phyloP scores from a whole-genome alignment of 257 asterid species.

The Salvia miltiorrhiza region DNA sequence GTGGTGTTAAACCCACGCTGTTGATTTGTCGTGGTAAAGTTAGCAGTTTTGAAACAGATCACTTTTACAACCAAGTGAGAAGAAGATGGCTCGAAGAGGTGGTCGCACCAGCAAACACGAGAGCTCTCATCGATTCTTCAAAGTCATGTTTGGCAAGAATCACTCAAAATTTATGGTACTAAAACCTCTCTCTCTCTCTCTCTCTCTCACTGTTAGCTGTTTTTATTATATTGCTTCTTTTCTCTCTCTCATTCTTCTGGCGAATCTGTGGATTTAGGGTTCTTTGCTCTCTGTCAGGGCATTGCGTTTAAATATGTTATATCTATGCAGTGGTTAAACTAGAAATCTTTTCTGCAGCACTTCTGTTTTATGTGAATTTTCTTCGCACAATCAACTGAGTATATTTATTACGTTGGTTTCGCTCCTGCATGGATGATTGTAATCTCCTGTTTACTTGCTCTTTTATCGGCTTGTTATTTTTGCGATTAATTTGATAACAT shows the following conservation, averaged over 20 bases:
- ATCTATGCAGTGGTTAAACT: too few relatives aligned
- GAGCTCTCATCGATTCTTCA: constrained; percentile 27
- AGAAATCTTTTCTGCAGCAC: too few relatives aligned
- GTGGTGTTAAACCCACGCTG: background rate
- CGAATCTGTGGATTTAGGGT: too few relatives aligned
- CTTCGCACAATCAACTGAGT: too few relatives aligned
- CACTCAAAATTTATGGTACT: constrained; percentile 28
- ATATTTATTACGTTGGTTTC: too few relatives aligned
- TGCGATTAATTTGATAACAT: background rate
- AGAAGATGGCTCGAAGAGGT: background rate
- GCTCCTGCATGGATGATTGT: background rate
- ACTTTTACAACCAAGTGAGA: too few relatives aligned
- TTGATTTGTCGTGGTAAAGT: background rate
- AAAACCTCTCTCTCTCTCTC: too few relatives aligned
- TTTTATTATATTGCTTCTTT: too few relatives aligned
- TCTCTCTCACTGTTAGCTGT: too few relatives aligned
- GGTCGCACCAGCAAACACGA: background rate
- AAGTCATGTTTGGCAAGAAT: constrained; percentile 17
- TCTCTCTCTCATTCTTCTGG: too few relatives aligned
- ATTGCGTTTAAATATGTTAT: background rate
- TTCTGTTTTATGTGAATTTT: background rate
- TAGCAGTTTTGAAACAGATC: background rate
- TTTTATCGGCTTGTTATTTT: background rate
- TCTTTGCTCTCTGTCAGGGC: background rate
- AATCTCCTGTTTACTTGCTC: background rate